Conservation (phyloP, 768 basidiomycete genomes). For the Hygrocybe coccinea region DNA sequence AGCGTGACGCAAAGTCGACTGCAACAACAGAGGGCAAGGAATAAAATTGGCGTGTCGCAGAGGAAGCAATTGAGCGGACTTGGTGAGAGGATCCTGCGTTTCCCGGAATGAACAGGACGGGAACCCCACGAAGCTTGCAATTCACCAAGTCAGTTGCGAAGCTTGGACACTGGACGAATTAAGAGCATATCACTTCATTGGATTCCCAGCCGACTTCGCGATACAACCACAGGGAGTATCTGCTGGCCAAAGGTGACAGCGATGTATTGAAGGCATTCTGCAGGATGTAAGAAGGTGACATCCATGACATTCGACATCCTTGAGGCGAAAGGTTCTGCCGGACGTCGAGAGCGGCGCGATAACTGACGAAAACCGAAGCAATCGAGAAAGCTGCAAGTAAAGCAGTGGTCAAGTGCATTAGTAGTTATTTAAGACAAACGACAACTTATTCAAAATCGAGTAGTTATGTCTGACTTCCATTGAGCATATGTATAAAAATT, state of each 20-base stretch:
- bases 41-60: constrained; percentile 78
- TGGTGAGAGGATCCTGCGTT: constrained; percentile 95
- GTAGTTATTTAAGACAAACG: too few species aligned
- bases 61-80: constrained; percentile 91
- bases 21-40: constrained; percentile 53
- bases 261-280: constrained; percentile 60
- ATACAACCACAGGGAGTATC: constrained; percentile 89
- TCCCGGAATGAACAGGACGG: constrained; percentile 96
- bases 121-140: constrained; percentile 46
- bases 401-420: constrained; percentile 8
- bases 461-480: too few species aligned
- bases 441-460: too few species aligned
- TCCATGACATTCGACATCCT: constrained; percentile 95
- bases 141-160: not conserved
- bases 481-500: not conserved
- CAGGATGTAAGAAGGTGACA: constrained; percentile 85
- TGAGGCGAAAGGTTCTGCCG: constrained; percentile 64
- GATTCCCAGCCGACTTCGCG: constrained; percentile 83
- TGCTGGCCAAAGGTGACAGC: constrained; percentile 65
- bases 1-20: constrained; percentile 45
- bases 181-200: constrained; percentile 41
- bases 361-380: constrained; percentile 35
- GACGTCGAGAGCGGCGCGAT: constrained; percentile 42
- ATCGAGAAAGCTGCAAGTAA: constrained; percentile 36
- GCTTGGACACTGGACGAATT: not conserved